phyloP scores from a whole-genome alignment of 768 basidiomycete genomes.

The Cyathus striatus region DNA sequence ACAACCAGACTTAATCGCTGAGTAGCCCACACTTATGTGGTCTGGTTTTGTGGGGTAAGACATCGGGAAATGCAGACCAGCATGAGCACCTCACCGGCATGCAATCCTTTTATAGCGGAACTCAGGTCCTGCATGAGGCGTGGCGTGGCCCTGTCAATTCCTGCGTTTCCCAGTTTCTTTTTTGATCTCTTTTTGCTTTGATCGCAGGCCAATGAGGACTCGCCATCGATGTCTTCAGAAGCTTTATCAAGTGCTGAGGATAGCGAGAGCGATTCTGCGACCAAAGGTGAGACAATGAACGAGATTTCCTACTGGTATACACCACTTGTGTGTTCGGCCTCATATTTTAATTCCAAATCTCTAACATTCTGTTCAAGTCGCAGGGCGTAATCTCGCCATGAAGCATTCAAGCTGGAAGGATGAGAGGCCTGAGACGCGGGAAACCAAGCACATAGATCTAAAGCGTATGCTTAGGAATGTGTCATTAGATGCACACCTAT shows the following conservation, averaged over 20 bases:
- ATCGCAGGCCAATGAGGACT: constrained; percentile 7
- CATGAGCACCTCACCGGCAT: constrained; percentile 4
- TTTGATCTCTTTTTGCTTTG: constrained; percentile 11
- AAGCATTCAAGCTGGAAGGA: constrained; percentile 14
- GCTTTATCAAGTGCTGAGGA: constrained; percentile 7
- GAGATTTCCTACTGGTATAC: no score
- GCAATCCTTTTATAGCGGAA: constrained; percentile 13
- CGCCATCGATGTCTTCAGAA: constrained; percentile 6
- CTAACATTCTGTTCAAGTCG: constrained; percentile 33
- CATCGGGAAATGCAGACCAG: neutral
- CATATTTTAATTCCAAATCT: constrained; percentile 32
- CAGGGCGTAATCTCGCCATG: constrained; percentile 38
- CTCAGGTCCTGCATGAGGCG: constrained; percentile 10
- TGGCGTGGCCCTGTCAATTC: neutral
- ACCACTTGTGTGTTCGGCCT: constrained; percentile 39
- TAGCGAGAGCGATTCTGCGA: constrained; percentile 16
- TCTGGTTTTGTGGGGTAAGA: neutral
- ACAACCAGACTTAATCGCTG: constrained; percentile 9
- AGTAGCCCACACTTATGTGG: neutral
- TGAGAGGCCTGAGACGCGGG: constrained; percentile 14
- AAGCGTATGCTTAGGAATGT: constrained; percentile 43
- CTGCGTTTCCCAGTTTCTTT: constrained; percentile 8
- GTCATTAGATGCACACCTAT: neutral
- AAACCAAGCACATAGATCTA: constrained; percentile 34
- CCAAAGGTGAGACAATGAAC: constrained; percentile 7